Evolutionary conservation across 345 rosid species (phyloP), one percentile per base, ranked within the genome.

Genomic region (Hibiscus tridactylites): DNA sequence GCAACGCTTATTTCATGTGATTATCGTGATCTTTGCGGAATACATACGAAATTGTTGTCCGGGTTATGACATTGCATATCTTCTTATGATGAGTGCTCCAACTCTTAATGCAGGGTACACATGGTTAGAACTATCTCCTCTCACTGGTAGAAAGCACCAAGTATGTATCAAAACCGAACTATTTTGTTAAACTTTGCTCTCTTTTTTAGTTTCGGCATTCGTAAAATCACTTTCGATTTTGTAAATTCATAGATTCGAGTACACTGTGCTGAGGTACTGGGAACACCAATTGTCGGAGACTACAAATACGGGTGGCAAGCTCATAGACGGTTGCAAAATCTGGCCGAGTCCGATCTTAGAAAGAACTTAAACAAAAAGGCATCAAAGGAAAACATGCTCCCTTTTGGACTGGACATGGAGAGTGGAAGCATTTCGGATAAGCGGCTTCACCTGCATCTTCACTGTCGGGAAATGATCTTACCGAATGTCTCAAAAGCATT

Each of bases 131-230:
- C 81, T 90, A 73, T 81, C 88, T 0, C 99, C 99, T 21, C 86
- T 90, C 78, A 92, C 99, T 60, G 97, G 97, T 28, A 85, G 99
- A 83, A 95, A 95, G 77, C 99, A 95, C 83, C 97, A 90, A 96
- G 98, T 88, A 80, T 60, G 73, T 57, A 64, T 21, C 56, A 15
- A 31, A 73, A 33, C 62, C 24, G 61, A 42, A 66, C 19, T 24
- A 16, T 81, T 1, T 29, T 58, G 3, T 28, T 6, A 62, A 62
- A 44, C 62, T 15, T 15, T 69, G 31, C 44, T 35, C 47, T 54
- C 71, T 64, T 16, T 63, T 63, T 21, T 21, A 12, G 5, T 49
- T 49, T 42, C 64, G 29, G 37, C 50, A 39, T 39, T 39, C 44
- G 2, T 8, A 39, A 19, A 29, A 56, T 68, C 58, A 46, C 75